These are phyloP conservation scores for Pichia sp. DNA, from an alignment of 1,139 yeast species.

Conservation along the genomic window DNA sequence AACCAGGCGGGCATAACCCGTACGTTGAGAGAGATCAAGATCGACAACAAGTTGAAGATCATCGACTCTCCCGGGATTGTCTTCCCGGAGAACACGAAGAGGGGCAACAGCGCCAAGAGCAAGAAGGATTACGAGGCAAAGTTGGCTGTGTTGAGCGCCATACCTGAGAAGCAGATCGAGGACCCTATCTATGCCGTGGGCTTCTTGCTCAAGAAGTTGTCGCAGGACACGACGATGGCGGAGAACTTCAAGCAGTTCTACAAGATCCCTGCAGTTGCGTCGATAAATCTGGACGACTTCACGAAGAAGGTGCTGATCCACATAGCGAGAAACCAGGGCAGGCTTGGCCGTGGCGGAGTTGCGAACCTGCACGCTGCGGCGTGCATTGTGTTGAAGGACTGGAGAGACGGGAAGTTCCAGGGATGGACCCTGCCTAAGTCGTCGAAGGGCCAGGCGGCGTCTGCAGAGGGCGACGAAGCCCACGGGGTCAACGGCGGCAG, in stretches of 20 bases:
- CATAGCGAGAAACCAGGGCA: slow-evolving; percentile 87
- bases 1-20: slow-evolving; percentile 98
- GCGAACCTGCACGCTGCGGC: slow-evolving; percentile 90
- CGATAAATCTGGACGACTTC: slow-evolving; percentile 55
- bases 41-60: slow-evolving; percentile 82
- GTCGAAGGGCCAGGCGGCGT: slow-evolving; percentile 39
- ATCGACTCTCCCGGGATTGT: slow-evolving; percentile 98
- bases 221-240: slow-evolving; percentile 69
- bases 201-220: slow-evolving; percentile 67
- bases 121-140: slow-evolving; percentile 78
- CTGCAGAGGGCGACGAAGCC: slow-evolving; percentile 33
- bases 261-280: slow-evolving; percentile 77
- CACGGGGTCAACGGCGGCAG: slow-evolving; percentile 32
- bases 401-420: slow-evolving; percentile 93
- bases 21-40: slow-evolving; percentile 82
- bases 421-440: slow-evolving; percentile 89
- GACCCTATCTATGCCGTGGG: slow-evolving; percentile 86
- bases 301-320: slow-evolving; percentile 84
- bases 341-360: slow-evolving; percentile 88
- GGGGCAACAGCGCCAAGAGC: slow-evolving; percentile 33
- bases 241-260: slow-evolving; percentile 70
- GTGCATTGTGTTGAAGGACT: slow-evolving; percentile 76
- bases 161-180: slow-evolving; percentile 79
- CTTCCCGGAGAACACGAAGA: slow-evolving; percentile 65
- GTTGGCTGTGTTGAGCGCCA: slow-evolving; percentile 78